Base-by-base conservation (phyloP, 306 rosid species). In the Vigna radiata region DNA sequence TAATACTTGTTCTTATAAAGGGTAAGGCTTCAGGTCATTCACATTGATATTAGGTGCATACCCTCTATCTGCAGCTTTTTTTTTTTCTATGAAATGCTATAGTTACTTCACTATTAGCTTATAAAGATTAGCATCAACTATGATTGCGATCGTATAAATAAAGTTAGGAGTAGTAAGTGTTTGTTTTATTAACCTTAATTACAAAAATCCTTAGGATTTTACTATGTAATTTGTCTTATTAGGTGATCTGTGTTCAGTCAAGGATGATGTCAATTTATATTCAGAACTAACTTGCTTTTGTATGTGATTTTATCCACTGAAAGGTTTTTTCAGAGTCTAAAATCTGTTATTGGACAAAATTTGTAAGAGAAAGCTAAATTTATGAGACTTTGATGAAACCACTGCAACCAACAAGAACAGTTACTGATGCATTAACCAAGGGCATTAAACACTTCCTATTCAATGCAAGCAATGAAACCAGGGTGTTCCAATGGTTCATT, bases 1-100 rank as follows among this genome's bases (percentile, higher is more conserved):
- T 63, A 76, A 39, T 59, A 75, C 39, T 68, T 29, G 66, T 74
- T 66, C 61, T 67, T 58, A 33, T 56, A 73, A 68, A 11, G 27
- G 49, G 48, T 74, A 58, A 73, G 68, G 46, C 29, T 74, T 68
- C 73, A 74, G 46, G 41, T 68, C 43, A 18, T 48, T 48, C 65
- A 48, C 77, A 67, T 55, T 10, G 13, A 44, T 15, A 33, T 66
- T 52, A 75, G 29, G 21, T 69, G 33, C 29, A 60, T 68, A 54
- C 60, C 19, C 75, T 72, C 29, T 79, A 31, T 23, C 16, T 63
- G 54, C 75, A 47, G 15, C 60, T 48, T 67, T 18, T 23, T 41
- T 36, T 41, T 48, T 49, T 33, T n/a, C n/a, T 59, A 39, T 41
- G 55, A 52, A 15, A 18, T 19, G 36, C 4, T 36, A 29, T 61